Evolutionary conservation across 2,329 filamentous ascomycete genomes (phyloP), one percentile per base, ranked within the genome.

Genomic region (Chaetomiaceae sp.): DNA sequence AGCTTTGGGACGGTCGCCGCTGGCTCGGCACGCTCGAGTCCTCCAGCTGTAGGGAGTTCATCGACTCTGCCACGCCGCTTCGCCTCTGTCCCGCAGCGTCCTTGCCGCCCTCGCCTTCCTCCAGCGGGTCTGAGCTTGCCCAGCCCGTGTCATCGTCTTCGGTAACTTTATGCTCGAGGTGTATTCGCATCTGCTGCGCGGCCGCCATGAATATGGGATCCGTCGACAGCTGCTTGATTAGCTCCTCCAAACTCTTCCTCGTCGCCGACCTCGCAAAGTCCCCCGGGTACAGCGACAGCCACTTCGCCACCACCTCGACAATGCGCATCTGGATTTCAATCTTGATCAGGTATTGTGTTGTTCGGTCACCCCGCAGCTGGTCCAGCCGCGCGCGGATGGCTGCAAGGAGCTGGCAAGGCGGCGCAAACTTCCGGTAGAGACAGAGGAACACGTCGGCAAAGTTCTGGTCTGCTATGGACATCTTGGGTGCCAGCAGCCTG

Each of bases 121-220:
- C 56, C 25, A 83, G 75, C 20, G 83, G 81, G 65, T 97, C 92
- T 43, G 83, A 82, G 64, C 85, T 88, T n/a, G 88, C 90, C 94
- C 94, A 99, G 12, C 88, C 85, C 0, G 88, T 88, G 66, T 99
- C 92, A 64, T 97, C 94, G 66, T 97, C 91, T 64, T 95, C 88
- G 6, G 82, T 75, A 1, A 91, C 85, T 54, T 76, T 78, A 46
- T 79, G 77, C 42, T 91, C 87, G 15, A 97, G 75, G 62, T 88
- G 85, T n/a, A 80, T 79, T 19, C 84, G 81, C 72, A 99, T 94
- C 66, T 96, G 90, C 61, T 89, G 86, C 3, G 90, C 88, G 3
- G 91, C 89, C 17, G 89, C 84, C 19, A 88, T 84, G 69, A 95
- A 96, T 47, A 95, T 87, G 9, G 89, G 85, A 59, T 89, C 88